Base-by-base conservation (phyloP, 73 alveolate genomes). In the Breviolum minutum region DNA sequence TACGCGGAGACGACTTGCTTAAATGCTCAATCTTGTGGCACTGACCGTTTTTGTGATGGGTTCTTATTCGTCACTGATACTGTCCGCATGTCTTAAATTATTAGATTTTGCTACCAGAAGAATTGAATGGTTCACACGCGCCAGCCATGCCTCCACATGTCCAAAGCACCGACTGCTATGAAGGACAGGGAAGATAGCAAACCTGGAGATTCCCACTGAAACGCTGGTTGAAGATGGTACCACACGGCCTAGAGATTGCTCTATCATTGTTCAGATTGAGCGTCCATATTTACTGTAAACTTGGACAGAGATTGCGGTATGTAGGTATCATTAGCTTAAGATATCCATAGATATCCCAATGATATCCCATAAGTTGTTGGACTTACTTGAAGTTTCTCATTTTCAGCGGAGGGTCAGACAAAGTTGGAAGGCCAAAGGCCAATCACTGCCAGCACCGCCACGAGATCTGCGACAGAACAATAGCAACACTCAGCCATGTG, bases 401-500 rank as follows among this genome's bases (percentile, higher is more conserved):
- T 19, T 73, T 17, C 79, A 90, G 89, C 88, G 12, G n/a, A 90
- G 97, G 17, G 80, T 40, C 98, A 92, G 24, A 92, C 80, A 74
- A 92, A 92, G 98, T 92, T 92, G 62, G 98, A 92, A 11, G 98
- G 98, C 98, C 98, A 92, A 22, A 92, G 74, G 68, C 98, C 98
- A 27, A 92, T 89, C 17, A 90, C 97, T 22, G 84, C 88, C 20
- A 90, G 63, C 64, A 79, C 88, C 32, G 97, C 83, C 17, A 60
- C 97, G 7, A 88, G 70, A 61, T 70, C 97, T 90, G 97, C 69
- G 32, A 70, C 30, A 14, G 29, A 82, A 40, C 54, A 40, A 40
- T 40, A 40, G 54, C 54, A 26, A 17, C 11, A 13, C 24, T 17
- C 74, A 66, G 74, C 24, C 11, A 13, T 66, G 74, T 13, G 74